Conservation (phyloP, 176 grass and related monocot species). For the Carex cristatella region DNA sequence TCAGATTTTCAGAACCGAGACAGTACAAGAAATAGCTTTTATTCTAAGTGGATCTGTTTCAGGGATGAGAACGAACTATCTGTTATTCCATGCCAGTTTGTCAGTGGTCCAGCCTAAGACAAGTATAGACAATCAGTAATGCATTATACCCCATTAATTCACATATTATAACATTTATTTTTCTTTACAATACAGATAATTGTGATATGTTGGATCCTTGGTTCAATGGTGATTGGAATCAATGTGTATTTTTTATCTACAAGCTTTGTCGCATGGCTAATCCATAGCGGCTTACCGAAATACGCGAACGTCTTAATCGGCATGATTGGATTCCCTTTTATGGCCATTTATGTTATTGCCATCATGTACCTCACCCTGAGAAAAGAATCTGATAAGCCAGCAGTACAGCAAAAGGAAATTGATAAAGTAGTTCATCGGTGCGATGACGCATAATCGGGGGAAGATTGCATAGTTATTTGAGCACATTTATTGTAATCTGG, state of each 20-base stretch:
- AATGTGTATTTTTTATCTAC: constrained; percentile 65
- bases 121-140: no score
- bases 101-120: no score
- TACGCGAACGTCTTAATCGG: constrained; percentile 37
- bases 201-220: constrained; percentile 50
- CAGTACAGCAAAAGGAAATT: background rate
- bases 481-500: background rate
- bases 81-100: no score
- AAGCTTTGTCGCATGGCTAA: constrained; percentile 42
- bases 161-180: background rate
- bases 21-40: no score
- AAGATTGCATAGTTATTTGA: background rate
- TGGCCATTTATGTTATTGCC: constrained; percentile 49
- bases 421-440: background rate
- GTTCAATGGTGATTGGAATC: constrained; percentile 41
- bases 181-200: constrained; percentile 41
- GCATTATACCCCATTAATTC: no score
- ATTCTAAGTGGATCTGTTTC: no score
- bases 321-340: constrained; percentile 57
- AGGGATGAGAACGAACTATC: no score
- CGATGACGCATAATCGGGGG: background rate
- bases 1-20: no score
- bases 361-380: constrained; percentile 49
- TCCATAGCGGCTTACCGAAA: constrained; percentile 41
- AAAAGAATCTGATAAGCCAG: constrained; percentile 25